These are phyloP conservation scores for Hypoxylon sp. DNA, from an alignment of 2,329 filamentous ascomycete genomes.

Conservation along the genomic window DNA sequence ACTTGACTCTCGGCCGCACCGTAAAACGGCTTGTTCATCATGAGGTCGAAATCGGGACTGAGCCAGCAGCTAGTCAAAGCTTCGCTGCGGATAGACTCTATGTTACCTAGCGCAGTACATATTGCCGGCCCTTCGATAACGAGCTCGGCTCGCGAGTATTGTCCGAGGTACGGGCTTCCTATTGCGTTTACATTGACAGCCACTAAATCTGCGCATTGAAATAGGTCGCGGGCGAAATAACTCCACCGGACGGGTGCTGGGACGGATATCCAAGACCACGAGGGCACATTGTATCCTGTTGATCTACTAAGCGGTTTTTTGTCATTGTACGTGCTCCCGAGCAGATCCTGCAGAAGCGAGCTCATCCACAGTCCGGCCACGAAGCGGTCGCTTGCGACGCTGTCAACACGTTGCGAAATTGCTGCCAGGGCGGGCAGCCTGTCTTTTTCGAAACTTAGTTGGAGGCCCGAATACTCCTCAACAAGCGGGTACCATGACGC, in stretches of 20 bases:
- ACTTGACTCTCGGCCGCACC: not conserved
- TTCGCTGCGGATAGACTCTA: not conserved
- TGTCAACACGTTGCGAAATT: slow-evolving; percentile 17
- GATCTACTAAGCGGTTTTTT: not conserved
- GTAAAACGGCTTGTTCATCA: not conserved
- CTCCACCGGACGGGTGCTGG: slow-evolving; percentile 19
- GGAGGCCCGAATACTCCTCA: slow-evolving; percentile 24
- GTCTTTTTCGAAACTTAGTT: slow-evolving; percentile 30
- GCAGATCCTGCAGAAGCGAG: slow-evolving; percentile 23
- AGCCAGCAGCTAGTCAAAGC: no score
- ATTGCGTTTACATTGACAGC: not conserved
- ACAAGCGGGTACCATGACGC: not conserved
- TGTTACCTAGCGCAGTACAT: not conserved
- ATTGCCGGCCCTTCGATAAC: not conserved
- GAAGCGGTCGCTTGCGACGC: slow-evolving; percentile 7
- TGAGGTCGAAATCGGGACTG: not conserved
- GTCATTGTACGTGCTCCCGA: slow-evolving; percentile 3
- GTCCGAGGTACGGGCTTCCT: not conserved
- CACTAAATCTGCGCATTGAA: not conserved
- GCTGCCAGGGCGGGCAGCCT: slow-evolving; percentile 31
- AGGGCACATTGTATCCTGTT: slow-evolving; percentile 10
- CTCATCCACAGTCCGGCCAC: slow-evolving; percentile 25
- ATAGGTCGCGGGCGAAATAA: not conserved
- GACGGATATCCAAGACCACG: slow-evolving; percentile 36
- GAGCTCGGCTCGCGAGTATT: not conserved